Evolutionary conservation across 2,329 filamentous ascomycete genomes (phyloP).

Genomic region (Fusarium clavum): DNA sequence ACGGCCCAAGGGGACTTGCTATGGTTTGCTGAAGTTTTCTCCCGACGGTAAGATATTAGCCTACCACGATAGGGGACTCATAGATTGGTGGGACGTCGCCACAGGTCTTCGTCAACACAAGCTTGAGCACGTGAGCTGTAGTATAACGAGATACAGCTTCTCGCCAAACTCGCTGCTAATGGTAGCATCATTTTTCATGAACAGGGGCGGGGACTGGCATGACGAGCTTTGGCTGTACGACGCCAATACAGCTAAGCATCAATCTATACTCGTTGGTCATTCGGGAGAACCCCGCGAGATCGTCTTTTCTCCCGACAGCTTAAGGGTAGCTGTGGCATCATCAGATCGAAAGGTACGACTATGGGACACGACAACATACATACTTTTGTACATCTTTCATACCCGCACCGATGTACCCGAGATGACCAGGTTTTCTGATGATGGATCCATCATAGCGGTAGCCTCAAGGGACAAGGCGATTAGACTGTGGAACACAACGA

Average conservation of each 20-base stretch:
- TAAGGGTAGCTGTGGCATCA: not conserved
- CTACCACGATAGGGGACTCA: rapidly evolving
- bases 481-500: not conserved
- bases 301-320: not conserved
- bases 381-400: rapidly evolving
- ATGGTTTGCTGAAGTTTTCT: no score
- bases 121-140: no score
- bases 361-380: not conserved
- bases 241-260: rapidly evolving
- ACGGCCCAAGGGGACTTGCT: rapidly evolving
- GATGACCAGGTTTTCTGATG: not conserved
- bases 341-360: not conserved
- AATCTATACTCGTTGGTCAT: rapidly evolving
- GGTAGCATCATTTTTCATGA: no score
- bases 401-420: not conserved
- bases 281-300: rapidly evolving
- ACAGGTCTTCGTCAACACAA: no score
- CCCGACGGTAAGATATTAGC: no score
- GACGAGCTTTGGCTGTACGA: no score
- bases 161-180: no score
- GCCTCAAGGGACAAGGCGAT: not conserved
- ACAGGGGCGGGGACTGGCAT: no score
- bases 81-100: no score
- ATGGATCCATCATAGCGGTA: not conserved
- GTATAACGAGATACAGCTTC: no score